Percentiles rank a stretch among this genome's conserved stretches.
Conservation (phyloP, 2,329 filamentous ascomycete genomes). For the Clonostachys chloroleuca region DNA sequence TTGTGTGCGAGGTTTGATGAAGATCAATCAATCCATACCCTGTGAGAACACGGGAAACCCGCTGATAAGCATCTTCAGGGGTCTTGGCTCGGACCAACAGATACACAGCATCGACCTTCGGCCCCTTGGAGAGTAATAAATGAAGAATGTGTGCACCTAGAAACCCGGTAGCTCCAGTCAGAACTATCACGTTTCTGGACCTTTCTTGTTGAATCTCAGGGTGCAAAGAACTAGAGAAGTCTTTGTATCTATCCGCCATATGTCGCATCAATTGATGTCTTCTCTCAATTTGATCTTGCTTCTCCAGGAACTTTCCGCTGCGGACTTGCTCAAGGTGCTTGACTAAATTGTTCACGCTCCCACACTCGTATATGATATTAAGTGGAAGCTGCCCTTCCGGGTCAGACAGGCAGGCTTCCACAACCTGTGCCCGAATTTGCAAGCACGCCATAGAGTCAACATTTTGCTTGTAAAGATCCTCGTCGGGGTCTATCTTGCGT, state of each 20-base stretch:
- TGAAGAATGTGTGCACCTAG: slow-evolving; percentile 52
- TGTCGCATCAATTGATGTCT: too few species aligned
- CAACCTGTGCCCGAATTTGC: slow-evolving; percentile 31
- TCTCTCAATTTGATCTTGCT: too few species aligned
- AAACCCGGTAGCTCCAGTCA: slow-evolving; percentile 64
- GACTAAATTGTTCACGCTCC: slow-evolving; percentile 34
- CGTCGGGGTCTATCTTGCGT: slow-evolving; percentile 19
- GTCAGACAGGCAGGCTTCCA: slow-evolving; percentile 9
- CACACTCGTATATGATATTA: slow-evolving; percentile 57
- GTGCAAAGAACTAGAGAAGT: too few species aligned
- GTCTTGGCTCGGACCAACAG: too few species aligned
- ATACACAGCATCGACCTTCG: too few species aligned
- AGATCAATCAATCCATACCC: too few species aligned
- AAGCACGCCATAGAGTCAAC: slow-evolving; percentile 57
- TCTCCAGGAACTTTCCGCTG: neutral
- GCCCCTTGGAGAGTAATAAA: neutral
- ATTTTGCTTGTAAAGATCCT: slow-evolving; percentile 52
- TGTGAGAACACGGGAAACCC: too few species aligned
- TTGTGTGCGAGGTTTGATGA: too few species aligned
- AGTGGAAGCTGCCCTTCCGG: slow-evolving; percentile 31
- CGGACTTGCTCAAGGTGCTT: slow-evolving; percentile 9
- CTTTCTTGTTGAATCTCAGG: too few species aligned
- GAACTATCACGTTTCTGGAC: slow-evolving; percentile 16
- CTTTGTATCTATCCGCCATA: too few species aligned
- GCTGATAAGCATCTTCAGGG: too few species aligned